Evolutionary conservation across 169 alveolate species (phyloP), one percentile per base, ranked within the genome.

Genomic region (Besnoitia besnoiti): DNA sequence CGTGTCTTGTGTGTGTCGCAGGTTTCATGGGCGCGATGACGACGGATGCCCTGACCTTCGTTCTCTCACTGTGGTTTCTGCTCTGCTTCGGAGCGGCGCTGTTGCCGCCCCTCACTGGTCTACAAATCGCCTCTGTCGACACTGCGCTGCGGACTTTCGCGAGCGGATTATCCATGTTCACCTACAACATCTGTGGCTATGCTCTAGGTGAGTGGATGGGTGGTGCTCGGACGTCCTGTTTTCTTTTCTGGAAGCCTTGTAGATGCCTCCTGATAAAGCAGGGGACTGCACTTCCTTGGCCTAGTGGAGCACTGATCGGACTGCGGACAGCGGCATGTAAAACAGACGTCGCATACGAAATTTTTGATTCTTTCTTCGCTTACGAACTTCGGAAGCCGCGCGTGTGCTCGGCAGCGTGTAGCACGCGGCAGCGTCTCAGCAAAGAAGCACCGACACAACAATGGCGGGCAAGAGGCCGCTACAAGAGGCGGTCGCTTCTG

Each of bases 101-200:
- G 85, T 85, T 90, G 77, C 94, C 94, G 39, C 94, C 94, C 24
- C 73, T 79, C 51, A 79, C 90, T 46, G 94, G 94, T 44, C 42
- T 90, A 5, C 92, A 82, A 50, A 85, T 92, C 40, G 91, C 82
- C 42, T 85, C 93, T 21, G 94, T 92, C 37, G 75, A 77, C 40
- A 88, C 91, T 8, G 35, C 79, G n/a, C 89, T 92, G 73, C 92
- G 94, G 42, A 73, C 93, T 16, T 75, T 87, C 79, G 92, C 93
- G 0, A 77, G 91, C 73, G 94, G 93, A 33, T 42, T 92, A 30
- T 92, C 94, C 47, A 92, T 92, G 93, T 89, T 85, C 93, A 85
- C 77, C 59, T 92, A 92, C 87, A 92, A 85, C 62, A 49, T 92
- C 30, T 76, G 89, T 50, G 94, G 94, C 51, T 92, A 92, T 42